Base-by-base conservation (phyloP, 2,329 filamentous ascomycete genomes). In the Exophiala aquamarina region DNA sequence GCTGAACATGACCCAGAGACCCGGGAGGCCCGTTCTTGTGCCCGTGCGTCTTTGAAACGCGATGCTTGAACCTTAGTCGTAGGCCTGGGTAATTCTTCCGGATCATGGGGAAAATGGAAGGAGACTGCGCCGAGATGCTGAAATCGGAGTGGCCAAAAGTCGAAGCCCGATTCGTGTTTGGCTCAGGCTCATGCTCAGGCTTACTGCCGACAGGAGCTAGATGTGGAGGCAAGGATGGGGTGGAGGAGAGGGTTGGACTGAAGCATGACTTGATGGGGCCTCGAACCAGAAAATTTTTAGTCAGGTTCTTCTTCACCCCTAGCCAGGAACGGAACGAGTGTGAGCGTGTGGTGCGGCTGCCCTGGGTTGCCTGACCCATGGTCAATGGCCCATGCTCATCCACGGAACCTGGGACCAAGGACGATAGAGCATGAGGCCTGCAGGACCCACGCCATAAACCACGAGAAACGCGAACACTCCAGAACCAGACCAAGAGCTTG, bases 281-380 rank as follows among this genome's bases (percentile, higher is more conserved):
- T 40, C 37, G 33, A 45, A 45, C 41, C 45, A 47, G 43, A 41
- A 34, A 46, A 14, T 23, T 49, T 54, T 51, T 54, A 54, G 52
- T 54, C 52, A 54, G 52, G 52, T 50, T n/a, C 14, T 18, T n/a
- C 9, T 31, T 9, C 9, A n/a, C 15, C 45, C 50, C 49, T 54
- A 54, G 52, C 50, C 52, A 54, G 52, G 52, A 50, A 54, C 52
- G 48, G 34, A 42, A 38, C 45, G 39, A 51, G 40, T 17, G 26
- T 42, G 39, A 42, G 18, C 26, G 39, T 31, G 23, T 42, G n/a
- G n/a, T n/a, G n/a, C 28, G 28, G 13, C 23, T 37, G 36, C 21
- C 14, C 36, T 26, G 18, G 37, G 28, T 34, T 29, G 17, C 40
- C 41, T 44, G 40, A 50, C 50, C 50, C 50, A 50, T 49, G 47